Evolutionary conservation across 495 filamentous ascomycete species (phyloP), one percentile per base, ranked within the genome.

Genomic region (Aspergillus nanangensis): DNA sequence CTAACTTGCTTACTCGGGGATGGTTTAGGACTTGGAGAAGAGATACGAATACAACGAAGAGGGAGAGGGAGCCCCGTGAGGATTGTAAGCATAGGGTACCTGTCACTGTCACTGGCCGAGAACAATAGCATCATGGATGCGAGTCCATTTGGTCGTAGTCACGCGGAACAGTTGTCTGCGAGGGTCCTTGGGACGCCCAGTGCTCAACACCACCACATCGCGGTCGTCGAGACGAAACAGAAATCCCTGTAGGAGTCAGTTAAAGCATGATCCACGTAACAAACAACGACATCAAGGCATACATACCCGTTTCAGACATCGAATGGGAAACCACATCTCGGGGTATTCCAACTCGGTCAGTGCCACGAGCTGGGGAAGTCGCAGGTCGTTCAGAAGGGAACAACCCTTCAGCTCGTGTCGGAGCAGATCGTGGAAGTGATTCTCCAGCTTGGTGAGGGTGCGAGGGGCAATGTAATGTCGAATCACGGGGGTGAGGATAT

Each of bases 321-420:
- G 35, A 38, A 38, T 14, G 9, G 35, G 35, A 18, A 38, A 38
- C 35, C 35, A 38, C 35, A 38, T 38, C 35, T 38, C 35, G 14
- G 35, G 35, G 2, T 20, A 20, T 38, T 38, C 35, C 2, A 38
- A 15, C 35, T 38, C 8, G 17, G 35, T 38, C 2, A 38, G 19
- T 38, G 15, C 35, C 11, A 8, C 2, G 9, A 38, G 19, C 8
- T 14, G 35, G 17, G 35, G 35, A 14, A 38, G 19, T 9, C 35
- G 35, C 2, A 38, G 11, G 9, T 38, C 35, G 11, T 14, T 38
- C 35, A 38, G 35, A 8, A 20, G 11, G 10, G 9, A 8, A 18
- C 11, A n/a, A 17, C 17, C 11, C 35, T 38, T 15, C 35, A 38
- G 15, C 15, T 38, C 35, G 10, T 14, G 8, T 38, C 19, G 35